Base-by-base conservation (phyloP, 345 rosid genomes). In the Brassica juncea region DNA sequence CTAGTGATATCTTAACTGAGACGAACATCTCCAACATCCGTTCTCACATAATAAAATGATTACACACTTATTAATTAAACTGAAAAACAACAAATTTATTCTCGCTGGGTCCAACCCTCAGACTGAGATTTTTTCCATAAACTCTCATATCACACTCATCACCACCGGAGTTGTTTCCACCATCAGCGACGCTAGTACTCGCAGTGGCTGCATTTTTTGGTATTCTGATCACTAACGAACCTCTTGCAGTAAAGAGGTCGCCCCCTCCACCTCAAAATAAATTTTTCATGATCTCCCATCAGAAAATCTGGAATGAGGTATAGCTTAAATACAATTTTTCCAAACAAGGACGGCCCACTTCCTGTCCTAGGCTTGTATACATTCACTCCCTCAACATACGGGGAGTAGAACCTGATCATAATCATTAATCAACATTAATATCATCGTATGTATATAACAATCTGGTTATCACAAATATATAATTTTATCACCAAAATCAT, bases 21-120 rank as follows among this genome's bases (percentile, higher is more conserved):
- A 62, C 8, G 4, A 62, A 14, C 1, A 8, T 14, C 9, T 28
- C 2, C 64, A 10, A 30, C 66, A 61, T 28, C 19, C 8, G 16
- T 11, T 60, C 35, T 6, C 35, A 11, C 54, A 64, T 14, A 32
- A 8, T 31, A n/a, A 16, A 19, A 21, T 9, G 5, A n/a, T 52
- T 52, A n/a, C 49, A 21, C 67, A 6, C 11, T 72, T 73, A 73
- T 74, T 77, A 15, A 77, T 19, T 3, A 61, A 32, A 69, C 6
- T 2, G 28, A 74, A 39, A 42, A 30, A 10, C 57, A 57, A 42
- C 16, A 16, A 4, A 2, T 2, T 27, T 14, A 15, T 30, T 52
- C 14, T 27, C 0, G 15, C 14, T 31, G 16, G 15, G 10, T 14
- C 7, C 5, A 44, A 14, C 10, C 37, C 39, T 14, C 9, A 6